A percentile compares a stretch with the other conserved stretches of the same genome.
phyloP scores from a whole-genome alignment of 306 rosid species.

The Castanopsis chinensis region DNA sequence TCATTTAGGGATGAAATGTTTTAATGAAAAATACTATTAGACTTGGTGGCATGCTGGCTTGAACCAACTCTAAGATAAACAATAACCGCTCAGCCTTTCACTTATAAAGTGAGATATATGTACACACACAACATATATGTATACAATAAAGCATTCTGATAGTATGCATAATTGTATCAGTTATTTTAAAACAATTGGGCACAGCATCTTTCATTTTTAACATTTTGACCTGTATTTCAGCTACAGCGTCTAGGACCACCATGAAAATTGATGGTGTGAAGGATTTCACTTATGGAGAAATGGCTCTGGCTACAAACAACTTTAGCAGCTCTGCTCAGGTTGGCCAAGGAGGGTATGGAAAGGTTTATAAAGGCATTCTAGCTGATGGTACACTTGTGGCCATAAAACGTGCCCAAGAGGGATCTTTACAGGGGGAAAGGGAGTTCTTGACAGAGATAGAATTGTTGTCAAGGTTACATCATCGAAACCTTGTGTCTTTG shows the following conservation, averaged over 20 bases:
- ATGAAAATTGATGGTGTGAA: constrained; percentile 68
- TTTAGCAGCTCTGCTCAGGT: constrained; percentile 57
- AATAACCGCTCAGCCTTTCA: background rate
- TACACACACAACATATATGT: constrained; percentile 1
- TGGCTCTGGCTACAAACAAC: constrained; percentile 61
- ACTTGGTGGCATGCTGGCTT: background rate
- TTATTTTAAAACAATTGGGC: no score
- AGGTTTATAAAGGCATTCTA: constrained; percentile 68
- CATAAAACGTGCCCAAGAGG: constrained; percentile 84
- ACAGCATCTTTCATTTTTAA: constrained; percentile 8
- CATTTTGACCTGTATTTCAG: constrained; percentile 12
- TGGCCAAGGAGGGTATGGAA: constrained; percentile 89
- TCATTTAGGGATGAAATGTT: no score
- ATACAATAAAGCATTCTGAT: background rate
- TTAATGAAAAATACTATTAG: background rate
- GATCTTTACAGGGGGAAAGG: constrained; percentile 78
- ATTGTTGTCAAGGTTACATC: constrained; percentile 72
- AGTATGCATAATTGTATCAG: background rate
- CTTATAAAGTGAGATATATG: background rate
- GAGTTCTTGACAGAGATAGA: constrained; percentile 87
- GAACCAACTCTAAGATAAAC: background rate
- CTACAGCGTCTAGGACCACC: constrained; percentile 50
- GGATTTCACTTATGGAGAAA: constrained; percentile 55
- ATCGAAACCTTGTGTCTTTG: constrained; percentile 79
- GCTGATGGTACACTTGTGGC: constrained; percentile 62